These are phyloP conservation scores for Podospora tetraspora DNA, from an alignment of 495 filamentous ascomycete species.

Conservation along the genomic window DNA sequence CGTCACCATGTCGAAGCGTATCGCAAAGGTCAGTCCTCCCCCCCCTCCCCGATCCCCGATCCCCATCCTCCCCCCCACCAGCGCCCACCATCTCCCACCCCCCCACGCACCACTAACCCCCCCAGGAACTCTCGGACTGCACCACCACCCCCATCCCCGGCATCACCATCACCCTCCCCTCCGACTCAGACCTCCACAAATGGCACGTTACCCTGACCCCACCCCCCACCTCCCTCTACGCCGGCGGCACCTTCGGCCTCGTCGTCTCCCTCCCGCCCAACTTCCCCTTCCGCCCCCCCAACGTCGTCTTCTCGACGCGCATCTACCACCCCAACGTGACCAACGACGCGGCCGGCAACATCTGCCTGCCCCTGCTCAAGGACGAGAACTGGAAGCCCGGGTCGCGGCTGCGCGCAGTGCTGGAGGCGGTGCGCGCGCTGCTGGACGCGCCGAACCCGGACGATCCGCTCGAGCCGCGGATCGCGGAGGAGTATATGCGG, in stretches of 20 bases:
- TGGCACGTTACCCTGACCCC: constrained; percentile 79
- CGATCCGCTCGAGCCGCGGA: constrained; percentile 82
- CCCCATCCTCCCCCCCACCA: constrained; percentile 7
- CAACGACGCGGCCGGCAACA: constrained; percentile 81
- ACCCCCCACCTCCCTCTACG: constrained; percentile 65
- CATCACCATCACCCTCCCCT: constrained; percentile 58
- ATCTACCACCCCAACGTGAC: constrained; percentile 98
- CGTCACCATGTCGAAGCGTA: constrained; percentile 2
- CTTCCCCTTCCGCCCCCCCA: constrained; percentile 94
- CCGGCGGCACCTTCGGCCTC: constrained; percentile 75
- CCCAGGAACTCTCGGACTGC: constrained; percentile 69
- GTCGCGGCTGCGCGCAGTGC: constrained; percentile 67
- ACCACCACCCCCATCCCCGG: constrained; percentile 57
- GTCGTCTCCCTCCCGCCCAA: constrained; percentile 70
- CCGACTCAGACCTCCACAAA: constrained; percentile 70
- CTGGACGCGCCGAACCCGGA: constrained; percentile 86
- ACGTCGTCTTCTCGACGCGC: constrained; percentile 82
- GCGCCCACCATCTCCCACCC: neutral
- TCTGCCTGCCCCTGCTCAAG: constrained; percentile 87
- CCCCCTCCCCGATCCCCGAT: constrained; percentile 11
- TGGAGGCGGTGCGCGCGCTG: constrained; percentile 72
- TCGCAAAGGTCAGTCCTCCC: neutral
- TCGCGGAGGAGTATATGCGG: constrained; percentile 78
- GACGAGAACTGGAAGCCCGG: constrained; percentile 93
- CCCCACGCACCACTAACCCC: neutral